Percentiles rank a stretch among this genome's conserved stretches.
These are phyloP conservation scores for Teunomyces barrocoloradensis DNA, from an alignment of 805 yeast genomes.

Conservation along the genomic window DNA sequence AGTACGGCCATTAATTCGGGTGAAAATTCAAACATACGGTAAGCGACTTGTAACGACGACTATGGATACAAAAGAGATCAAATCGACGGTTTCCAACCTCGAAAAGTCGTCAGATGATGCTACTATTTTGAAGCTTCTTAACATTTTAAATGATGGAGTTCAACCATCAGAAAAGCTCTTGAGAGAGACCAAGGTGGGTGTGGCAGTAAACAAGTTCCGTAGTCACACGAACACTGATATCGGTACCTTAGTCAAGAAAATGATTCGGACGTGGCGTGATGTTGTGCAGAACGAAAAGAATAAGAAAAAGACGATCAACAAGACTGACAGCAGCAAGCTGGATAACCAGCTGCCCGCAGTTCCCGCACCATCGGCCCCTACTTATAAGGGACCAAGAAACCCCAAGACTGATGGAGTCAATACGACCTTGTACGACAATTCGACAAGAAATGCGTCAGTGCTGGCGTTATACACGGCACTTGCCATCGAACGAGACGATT, in stretches of 20 bases:
- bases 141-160: constrained; percentile 64
- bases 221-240: constrained; percentile 66
- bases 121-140: constrained; percentile 64
- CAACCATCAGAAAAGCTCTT: constrained; percentile 81
- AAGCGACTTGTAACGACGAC: neutral
- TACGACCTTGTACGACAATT: constrained; percentile 65
- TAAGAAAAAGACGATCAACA: constrained; percentile 25
- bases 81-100: constrained; percentile 63
- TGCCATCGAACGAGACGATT: constrained; percentile 70
- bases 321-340: constrained; percentile 3
- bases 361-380: constrained; percentile 17
- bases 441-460: constrained; percentile 81
- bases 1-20: neutral
- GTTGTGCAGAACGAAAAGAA: constrained; percentile 68
- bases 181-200: constrained; percentile 95
- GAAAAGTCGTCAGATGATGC: constrained; percentile 68
- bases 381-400: constrained; percentile 59
- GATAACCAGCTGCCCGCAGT: constrained; percentile 3
- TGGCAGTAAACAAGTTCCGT: constrained; percentile 87
- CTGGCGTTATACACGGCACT: constrained; percentile 85
- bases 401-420: constrained; percentile 79
- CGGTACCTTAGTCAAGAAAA: constrained; percentile 68
- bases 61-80: constrained; percentile 75
- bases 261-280: constrained; percentile 89
- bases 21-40: constrained; percentile 4